phyloP scores from a whole-genome alignment of 164 flowering plant species.

The Chimonanthus salicifolius region DNA sequence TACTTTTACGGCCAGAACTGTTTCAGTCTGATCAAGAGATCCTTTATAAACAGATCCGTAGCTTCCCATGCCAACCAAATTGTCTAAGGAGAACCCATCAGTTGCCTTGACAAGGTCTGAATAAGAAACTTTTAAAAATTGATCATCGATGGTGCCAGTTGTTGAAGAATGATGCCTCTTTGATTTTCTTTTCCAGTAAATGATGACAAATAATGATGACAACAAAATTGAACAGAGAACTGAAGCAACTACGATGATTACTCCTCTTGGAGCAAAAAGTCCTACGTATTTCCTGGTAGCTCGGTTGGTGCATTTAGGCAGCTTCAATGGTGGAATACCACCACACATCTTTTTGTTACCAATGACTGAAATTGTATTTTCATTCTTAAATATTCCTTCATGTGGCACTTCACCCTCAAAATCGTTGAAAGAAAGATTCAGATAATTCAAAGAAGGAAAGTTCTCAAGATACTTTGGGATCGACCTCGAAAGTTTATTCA shows the following conservation, averaged over 20 bases:
- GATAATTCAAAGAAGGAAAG: neutral
- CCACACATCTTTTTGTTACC: conserved; percentile 15
- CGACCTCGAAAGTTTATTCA: conserved; percentile 13
- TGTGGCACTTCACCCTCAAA: conserved; percentile 12
- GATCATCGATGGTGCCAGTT: neutral
- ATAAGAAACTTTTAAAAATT: conserved; percentile 10
- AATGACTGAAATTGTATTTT: conserved; percentile 1
- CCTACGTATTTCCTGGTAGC: neutral
- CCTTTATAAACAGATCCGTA: conserved; percentile 20
- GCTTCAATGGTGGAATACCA: conserved; percentile 6
- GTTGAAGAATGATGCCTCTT: neutral
- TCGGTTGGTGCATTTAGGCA: conserved; percentile 4
- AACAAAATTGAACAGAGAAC: neutral
- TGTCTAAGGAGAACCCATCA: conserved; percentile 10
- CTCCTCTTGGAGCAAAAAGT: neutral
- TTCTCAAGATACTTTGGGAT: conserved; percentile 9
- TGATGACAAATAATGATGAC: neutral
- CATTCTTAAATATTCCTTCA: conserved; percentile 11
- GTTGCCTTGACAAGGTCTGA: conserved; percentile 16
- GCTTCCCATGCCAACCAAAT: conserved; percentile 18
- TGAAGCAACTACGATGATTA: neutral
- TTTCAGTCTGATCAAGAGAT: neutral
- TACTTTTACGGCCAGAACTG: neutral
- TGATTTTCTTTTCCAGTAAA: conserved; percentile 4
- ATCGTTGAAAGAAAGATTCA: conserved; percentile 17